Evolutionary conservation across 2,329 filamentous ascomycete genomes (phyloP), one percentile per base, ranked within the genome.

Genomic region (Aspergillus japonicus): DNA sequence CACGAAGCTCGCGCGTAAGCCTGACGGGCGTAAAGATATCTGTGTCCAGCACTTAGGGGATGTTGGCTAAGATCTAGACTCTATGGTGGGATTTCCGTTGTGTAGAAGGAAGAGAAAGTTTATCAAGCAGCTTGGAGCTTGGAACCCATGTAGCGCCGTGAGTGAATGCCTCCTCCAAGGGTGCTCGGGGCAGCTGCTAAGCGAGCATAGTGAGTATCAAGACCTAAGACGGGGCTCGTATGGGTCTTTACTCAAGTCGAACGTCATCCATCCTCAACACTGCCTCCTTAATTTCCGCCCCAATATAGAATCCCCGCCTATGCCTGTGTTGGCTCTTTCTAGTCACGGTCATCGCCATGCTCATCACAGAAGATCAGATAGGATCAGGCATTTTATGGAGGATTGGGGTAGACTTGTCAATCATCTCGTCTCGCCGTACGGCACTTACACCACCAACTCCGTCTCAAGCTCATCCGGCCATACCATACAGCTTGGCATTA

Each of bases 231-330:
- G 7, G 26, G 7, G 52, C 73, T 77, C 66, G 69, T 73, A 14
- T 81, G 75, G 74, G 73, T 77, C 1, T 80, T 80, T 61, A 75
- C 78, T 12, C 70, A 79, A 50, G 79, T 81, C 62, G 69, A 71
- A 24, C 78, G 78, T 3, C 61, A 78, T n/a, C 78, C 78, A 48
- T 68, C 74, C 47, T 69, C 70, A 21, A 66, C 66, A 53, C 71
- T 74, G 56, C 59, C 62, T 26, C 56, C 62, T 21, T 5, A 56
- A 21, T 68, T 78, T 54, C 69, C 76, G 54, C 63, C 67, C 19
- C 67, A 67, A 39, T 72, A 69, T 52, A 71, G 78, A 10, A 29
- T 29, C 26, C 7, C 26, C 7, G 26, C 26, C 26, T 7, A 2
- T 29, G 7, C 0, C 64, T 79, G 31, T 77, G 76, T 62, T 67